A percentile compares a stretch with the other conserved stretches of the same genome.
Conservation (phyloP, 2,329 filamentous ascomycete species). For the Colletotrichum zoysiae region DNA sequence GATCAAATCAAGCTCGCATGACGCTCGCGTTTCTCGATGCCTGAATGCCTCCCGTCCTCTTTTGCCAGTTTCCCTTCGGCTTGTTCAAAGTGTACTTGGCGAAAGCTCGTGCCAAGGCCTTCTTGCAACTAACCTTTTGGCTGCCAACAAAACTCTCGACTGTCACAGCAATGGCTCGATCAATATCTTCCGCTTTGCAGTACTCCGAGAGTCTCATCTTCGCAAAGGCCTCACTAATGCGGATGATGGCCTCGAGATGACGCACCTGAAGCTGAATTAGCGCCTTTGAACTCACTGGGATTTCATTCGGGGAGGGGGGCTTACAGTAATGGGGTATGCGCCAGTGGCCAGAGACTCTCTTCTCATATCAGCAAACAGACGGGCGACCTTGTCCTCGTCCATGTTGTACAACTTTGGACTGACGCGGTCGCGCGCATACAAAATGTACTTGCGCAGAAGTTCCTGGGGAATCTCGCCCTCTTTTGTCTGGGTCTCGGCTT, state of each 20-base stretch:
- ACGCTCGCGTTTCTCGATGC: slow-evolving; percentile 36
- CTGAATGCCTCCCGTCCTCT: slow-evolving; percentile 44
- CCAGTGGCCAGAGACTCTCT: slow-evolving; percentile 92
- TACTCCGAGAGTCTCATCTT: slow-evolving; percentile 99
- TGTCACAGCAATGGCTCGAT: slow-evolving; percentile 95
- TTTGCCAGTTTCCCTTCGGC: slow-evolving; percentile 51
- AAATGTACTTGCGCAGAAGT: slow-evolving; percentile 93
- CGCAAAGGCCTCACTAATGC: slow-evolving; percentile 93
- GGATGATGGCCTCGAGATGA: slow-evolving; percentile 97
- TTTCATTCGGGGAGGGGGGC: slow-evolving; percentile 53
- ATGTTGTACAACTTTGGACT: slow-evolving; percentile 96
- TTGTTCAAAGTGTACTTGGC: slow-evolving; percentile 85
- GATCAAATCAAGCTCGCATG: slow-evolving; percentile 30
- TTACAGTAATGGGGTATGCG: slow-evolving; percentile 96
- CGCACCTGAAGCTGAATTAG: slow-evolving; percentile 74
- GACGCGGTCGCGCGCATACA: slow-evolving; percentile 92
- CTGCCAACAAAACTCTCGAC: slow-evolving; percentile 96
- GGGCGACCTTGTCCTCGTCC: slow-evolving; percentile 95
- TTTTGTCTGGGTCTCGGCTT: slow-evolving; percentile 50
- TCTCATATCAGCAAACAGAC: slow-evolving; percentile 96
- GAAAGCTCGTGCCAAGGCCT: slow-evolving; percentile 92
- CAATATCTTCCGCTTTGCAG: slow-evolving; percentile 89
- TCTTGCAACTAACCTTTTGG: slow-evolving; percentile 98
- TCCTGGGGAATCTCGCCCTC: slow-evolving; percentile 89
- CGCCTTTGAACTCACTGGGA: neutral